These are phyloP conservation scores for Prunus armeniaca DNA, from an alignment of 306 rosid genomes.

Conservation along the genomic window DNA sequence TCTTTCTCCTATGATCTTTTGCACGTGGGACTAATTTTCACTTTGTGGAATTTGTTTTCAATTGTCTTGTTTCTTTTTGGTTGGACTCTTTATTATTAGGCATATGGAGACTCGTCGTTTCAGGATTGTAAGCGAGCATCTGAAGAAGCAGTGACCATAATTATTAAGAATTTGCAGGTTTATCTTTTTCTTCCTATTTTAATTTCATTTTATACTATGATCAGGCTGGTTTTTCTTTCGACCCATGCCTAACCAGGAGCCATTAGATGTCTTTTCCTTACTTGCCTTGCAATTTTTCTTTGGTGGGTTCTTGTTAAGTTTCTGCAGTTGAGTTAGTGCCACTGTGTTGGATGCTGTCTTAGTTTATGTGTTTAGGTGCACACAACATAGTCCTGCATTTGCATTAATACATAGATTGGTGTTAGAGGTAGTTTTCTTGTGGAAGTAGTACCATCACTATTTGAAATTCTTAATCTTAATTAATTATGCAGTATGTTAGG, in stretches of 20 bases:
- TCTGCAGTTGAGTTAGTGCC: background rate
- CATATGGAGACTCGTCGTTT: constrained; percentile 90
- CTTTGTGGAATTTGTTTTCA: constrained; percentile 3
- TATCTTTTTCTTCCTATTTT: constrained; percentile 14
- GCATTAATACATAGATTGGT: background rate
- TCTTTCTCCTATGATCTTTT: constrained; percentile 18
- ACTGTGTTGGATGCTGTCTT: background rate
- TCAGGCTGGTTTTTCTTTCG: background rate
- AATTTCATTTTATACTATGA: constrained; percentile 10
- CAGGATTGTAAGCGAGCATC: constrained; percentile 87
- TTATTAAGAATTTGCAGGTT: constrained; percentile 79
- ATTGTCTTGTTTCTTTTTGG: background rate
- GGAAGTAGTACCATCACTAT: background rate
- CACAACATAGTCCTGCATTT: background rate
- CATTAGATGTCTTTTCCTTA: background rate
- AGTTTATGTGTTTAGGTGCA: background rate
- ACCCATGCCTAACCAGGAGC: constrained; percentile 11
- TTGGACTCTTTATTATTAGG: constrained; percentile 38
- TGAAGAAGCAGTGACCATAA: constrained; percentile 74
- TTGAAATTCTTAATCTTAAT: background rate
- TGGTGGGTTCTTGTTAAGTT: background rate
- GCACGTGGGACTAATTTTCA: constrained; percentile 15
- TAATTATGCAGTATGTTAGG: background rate
- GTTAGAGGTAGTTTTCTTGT: background rate
- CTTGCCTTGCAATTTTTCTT: background rate